Conservation (phyloP, 352 stramenopile genomes). For the Globisporangium heterothallicum region DNA sequence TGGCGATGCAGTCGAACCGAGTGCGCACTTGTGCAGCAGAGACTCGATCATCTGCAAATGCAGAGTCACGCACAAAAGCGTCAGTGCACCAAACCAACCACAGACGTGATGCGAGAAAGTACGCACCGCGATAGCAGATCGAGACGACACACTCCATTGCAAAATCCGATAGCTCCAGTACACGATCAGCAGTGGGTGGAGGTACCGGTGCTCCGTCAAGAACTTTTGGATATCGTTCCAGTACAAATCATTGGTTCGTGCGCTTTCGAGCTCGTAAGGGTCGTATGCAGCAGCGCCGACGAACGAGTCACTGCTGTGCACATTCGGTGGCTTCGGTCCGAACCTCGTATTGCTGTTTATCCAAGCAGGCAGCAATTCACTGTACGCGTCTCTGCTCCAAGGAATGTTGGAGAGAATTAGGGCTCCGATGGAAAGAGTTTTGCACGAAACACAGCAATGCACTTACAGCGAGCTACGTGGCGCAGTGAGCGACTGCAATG, state of each 20-base stretch:
- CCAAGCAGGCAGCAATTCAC: constrained; percentile 33
- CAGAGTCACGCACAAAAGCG: constrained; percentile 8
- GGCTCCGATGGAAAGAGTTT: background rate
- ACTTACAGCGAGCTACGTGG: constrained; percentile 9
- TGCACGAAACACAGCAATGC: background rate
- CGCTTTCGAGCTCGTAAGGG: constrained; percentile 64
- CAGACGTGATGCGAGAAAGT: background rate
- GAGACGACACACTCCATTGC: constrained; percentile 58
- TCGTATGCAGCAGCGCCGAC: constrained; percentile 25
- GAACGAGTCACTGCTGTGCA: background rate
- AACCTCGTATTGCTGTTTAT: constrained; percentile 32
- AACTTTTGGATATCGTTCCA: constrained; percentile 81
- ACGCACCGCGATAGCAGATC: constrained; percentile 50
- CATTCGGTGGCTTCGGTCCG: constrained; percentile 5
- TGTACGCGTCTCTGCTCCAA: constrained; percentile 24
- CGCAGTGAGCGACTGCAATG: constrained; percentile 1
- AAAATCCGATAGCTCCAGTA: constrained; percentile 70
- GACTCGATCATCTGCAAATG: constrained; percentile 54
- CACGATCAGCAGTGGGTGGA: constrained; percentile 53
- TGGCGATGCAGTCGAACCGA: constrained; percentile 42
- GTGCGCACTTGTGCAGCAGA: constrained; percentile 49
- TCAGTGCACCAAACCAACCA: background rate
- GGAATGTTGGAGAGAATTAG: background rate
- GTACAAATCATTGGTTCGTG: constrained; percentile 62
- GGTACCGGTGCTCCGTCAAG: constrained; percentile 45